Evolutionary conservation across 768 basidiomycete species (phyloP), one percentile per base, ranked within the genome.

Genomic region (Sporobolomyces roseus): DNA sequence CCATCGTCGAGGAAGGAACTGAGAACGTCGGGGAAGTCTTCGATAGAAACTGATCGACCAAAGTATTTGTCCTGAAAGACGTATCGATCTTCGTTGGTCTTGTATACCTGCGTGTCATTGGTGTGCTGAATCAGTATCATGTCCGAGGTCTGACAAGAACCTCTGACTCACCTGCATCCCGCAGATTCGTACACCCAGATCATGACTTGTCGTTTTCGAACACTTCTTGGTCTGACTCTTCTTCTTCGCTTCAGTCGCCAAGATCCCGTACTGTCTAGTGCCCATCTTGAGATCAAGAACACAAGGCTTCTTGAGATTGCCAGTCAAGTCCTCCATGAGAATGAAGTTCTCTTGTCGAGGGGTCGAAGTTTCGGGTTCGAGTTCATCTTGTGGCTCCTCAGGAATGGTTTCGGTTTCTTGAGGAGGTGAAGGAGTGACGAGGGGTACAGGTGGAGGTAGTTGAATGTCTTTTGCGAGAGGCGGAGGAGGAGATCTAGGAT

Each of bases 231-330:
- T 85, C 81, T 99, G 96, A 77, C 93, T 97, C 81, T 89, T 93
- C 85, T 96, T 97, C 82, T 99, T 99, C 60, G 86, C 82, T 1
- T 87, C 80, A 13, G 88, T 89, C 30, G 96, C 96, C 74, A 96
- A 91, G 81, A 94, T 89, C 25, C 96, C 96, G 79, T 98, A 97
- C 80, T 99, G 96, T 38, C 96, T 83, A 35, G 93, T 97, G n/a
- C 96, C 96, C 96, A 98, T 98, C 82, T 99, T 99, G 75, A 99
- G 82, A 79, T 99, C 96, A 75, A 98, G 85, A 48, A 99, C 94
- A 76, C 96, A 99, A 13, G 96, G 90, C 56, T 84, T 85, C 79
- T 89, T 93, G 76, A 96, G 79, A 38, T 89, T 82, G 30, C 96
- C 96, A 3, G 96, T 99, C 54, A 99, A 81, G 77, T 99, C 96